Base-by-base conservation (phyloP, 305 asterid species). In the Ajuga reptans region DNA sequence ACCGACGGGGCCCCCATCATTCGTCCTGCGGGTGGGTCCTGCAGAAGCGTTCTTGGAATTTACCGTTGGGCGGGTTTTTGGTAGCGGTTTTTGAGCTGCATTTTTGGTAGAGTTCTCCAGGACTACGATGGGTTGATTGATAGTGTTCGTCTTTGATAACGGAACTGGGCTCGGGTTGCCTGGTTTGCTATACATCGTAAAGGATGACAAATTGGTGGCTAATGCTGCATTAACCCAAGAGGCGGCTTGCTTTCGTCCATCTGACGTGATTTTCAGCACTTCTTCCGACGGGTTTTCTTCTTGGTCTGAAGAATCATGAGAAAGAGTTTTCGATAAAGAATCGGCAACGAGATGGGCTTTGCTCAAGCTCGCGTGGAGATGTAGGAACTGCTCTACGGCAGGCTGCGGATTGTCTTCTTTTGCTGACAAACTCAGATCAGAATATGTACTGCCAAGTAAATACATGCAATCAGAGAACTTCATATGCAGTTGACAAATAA, bases 141-240 rank as follows among this genome's bases (percentile, higher is more conserved):
- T 53, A 7, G 85, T 17, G 6, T 71, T 57, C 9, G 73, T 61
- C 69, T 78, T 69, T 27, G 85, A 77, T 41, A 58, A 64, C 57
- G 80, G 45, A 49, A 50, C 62, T 12, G 80, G 73, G 66, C 36
- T 71, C 9, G 74, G 78, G 58, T 70, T 53, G 54, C 79, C 86
- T 39, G 88, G 81, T 81, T 84, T 91, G 75, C 75, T 79, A 56
- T 82, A 93, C 21, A 80, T 79, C 5, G 89, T 81, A 68, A 93
- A 91, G 70, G 95, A 74, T 29, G 97, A 71, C 59, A 93, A 67
- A 70, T 89, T 87, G 75, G 99, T 81, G 31, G 88, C 84, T 66
- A 91, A 72, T 17, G 96, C 99, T 46, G 91, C 96, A 62, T 89
- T 86, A 64, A 93, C 95, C 99, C 99, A 93, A 52, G 85, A 78